Percentiles rank a stretch among this genome's conserved stretches.
phyloP scores from a whole-genome alignment of 1,284 basidiomycete genomes.

The Cryptococcus sp. region DNA sequence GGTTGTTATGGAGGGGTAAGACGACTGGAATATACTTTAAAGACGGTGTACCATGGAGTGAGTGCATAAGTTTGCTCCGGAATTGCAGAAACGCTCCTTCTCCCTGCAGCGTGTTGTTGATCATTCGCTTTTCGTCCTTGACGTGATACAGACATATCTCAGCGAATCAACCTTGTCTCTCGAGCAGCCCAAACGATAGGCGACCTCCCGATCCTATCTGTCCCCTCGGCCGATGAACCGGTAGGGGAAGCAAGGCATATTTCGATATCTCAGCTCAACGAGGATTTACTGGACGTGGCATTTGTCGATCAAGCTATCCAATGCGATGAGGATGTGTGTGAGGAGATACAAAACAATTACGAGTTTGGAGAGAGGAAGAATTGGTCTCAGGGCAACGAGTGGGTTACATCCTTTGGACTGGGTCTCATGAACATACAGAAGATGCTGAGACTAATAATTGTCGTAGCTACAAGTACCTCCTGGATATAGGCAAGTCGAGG shows the following conservation, averaged over 20 bases:
- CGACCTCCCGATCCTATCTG: slow-evolving; percentile 48
- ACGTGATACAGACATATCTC: slow-evolving; percentile 51
- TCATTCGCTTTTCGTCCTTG: not conserved
- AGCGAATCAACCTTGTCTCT: slow-evolving; percentile 54
- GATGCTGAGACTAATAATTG: too few species aligned
- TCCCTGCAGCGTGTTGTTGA: too few species aligned
- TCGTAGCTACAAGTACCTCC: slow-evolving; percentile 62
- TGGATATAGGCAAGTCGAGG: slow-evolving; percentile 58
- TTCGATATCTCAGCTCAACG: slow-evolving; percentile 55
- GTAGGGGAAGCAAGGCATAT: slow-evolving; percentile 57
- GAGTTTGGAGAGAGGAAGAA: slow-evolving; percentile 57
- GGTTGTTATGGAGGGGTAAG: slow-evolving; percentile 66
- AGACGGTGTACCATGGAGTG: slow-evolving; percentile 56
- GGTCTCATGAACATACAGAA: not conserved
- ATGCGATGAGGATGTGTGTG: slow-evolving; percentile 58
- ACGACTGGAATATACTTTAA: slow-evolving; percentile 65
- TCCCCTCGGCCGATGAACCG: slow-evolving; percentile 28
- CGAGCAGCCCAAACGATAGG: slow-evolving; percentile 50
- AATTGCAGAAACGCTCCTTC: too few species aligned
- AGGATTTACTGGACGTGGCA: slow-evolving; percentile 61
- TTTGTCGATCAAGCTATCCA: slow-evolving; percentile 59
- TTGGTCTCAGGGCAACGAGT: slow-evolving; percentile 57
- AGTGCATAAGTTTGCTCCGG: slow-evolving; percentile 5
- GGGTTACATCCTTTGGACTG: slow-evolving; percentile 3
- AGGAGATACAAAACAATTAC: slow-evolving; percentile 55